Conservation (phyloP, 1,139 yeast genomes). For the Wickerhamiella infanticola region DNA sequence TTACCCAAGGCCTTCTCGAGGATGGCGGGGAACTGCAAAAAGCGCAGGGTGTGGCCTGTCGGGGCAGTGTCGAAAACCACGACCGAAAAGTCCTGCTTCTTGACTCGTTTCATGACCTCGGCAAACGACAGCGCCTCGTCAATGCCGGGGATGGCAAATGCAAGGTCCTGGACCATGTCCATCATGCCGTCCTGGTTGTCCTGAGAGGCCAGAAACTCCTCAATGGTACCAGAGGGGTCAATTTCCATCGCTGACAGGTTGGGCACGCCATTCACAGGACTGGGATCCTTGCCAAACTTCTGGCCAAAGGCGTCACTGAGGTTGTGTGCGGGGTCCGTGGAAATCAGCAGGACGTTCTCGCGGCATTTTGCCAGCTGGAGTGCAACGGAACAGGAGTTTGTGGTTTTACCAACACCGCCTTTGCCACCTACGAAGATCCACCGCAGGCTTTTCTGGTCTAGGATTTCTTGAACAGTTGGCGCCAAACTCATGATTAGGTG, state of each 20-base stretch:
- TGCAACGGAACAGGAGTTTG: conserved; percentile 90
- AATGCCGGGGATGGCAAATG: conserved; percentile 92
- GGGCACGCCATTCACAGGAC: conserved; percentile 74
- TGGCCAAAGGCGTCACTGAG: conserved; percentile 96
- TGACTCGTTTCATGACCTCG: conserved; percentile 94
- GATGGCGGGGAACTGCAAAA: conserved; percentile 84
- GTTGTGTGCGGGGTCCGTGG: conserved; percentile 97
- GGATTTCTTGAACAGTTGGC: conserved; percentile 27
- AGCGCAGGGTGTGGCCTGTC: conserved; percentile 92
- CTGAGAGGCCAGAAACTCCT: conserved; percentile 62
- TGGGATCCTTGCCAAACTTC: conserved; percentile 91
- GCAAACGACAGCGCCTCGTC: conserved; percentile 96
- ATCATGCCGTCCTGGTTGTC: conserved; percentile 39
- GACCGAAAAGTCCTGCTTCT: conserved; percentile 70
- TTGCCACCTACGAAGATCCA: conserved; percentile 99
- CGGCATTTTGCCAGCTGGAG: conserved; percentile 72
- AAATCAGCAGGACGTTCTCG: conserved; percentile 72
- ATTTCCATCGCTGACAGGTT: conserved; percentile 96
- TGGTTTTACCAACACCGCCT: conserved; percentile 98
- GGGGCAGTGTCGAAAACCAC: conserved; percentile 97
- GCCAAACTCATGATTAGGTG: conserved; percentile 16
- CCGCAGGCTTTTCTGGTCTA: conserved; percentile 41
- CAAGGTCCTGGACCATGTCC: conserved; percentile 75
- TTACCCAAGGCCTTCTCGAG: conserved; percentile 75
- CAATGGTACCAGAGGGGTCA: conserved; percentile 88